A percentile compares a stretch with the other conserved stretches of the same genome.
phyloP scores from a whole-genome alignment of 2,329 filamentous ascomycete genomes.

The Aspergillus novoparasiticus region DNA sequence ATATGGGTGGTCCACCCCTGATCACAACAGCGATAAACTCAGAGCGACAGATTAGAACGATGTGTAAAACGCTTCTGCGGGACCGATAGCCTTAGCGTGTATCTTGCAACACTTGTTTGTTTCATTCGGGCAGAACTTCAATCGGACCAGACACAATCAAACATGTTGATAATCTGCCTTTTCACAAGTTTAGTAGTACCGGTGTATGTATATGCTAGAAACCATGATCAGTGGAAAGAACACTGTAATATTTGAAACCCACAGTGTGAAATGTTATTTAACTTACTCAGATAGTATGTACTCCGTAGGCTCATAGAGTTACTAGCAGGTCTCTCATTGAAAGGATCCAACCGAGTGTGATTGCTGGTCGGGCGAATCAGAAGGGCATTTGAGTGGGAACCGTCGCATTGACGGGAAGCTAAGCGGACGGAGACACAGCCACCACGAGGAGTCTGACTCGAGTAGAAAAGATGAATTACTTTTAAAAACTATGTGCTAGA shows the following conservation, averaged over 20 bases:
- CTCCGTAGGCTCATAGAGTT: not conserved
- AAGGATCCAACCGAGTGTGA: not conserved
- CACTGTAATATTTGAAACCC: not conserved
- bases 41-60: not conserved
- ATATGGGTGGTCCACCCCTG: not conserved
- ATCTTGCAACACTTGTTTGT: not conserved
- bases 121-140: not conserved
- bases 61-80: not conserved
- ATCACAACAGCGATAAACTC: constrained; percentile 1
- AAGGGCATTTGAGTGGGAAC: not conserved
- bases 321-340: not conserved
- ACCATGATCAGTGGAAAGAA: not conserved
- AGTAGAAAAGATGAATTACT: not conserved
- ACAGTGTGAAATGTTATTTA: not conserved
- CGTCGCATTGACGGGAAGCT: constrained; percentile 1
- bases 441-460: not conserved
- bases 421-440: constrained; percentile 2
- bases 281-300: not conserved
- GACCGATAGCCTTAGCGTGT: not conserved
- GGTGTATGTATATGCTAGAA: not conserved
- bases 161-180: not conserved
- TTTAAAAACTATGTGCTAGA: not conserved
- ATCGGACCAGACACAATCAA: not conserved
- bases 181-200: not conserved
- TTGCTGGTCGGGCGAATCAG: not conserved